Percentiles rank a stretch among this genome's conserved stretches.
Conservation (phyloP, 2,329 filamentous ascomycete species). For the Hirsutella thompsonii region DNA sequence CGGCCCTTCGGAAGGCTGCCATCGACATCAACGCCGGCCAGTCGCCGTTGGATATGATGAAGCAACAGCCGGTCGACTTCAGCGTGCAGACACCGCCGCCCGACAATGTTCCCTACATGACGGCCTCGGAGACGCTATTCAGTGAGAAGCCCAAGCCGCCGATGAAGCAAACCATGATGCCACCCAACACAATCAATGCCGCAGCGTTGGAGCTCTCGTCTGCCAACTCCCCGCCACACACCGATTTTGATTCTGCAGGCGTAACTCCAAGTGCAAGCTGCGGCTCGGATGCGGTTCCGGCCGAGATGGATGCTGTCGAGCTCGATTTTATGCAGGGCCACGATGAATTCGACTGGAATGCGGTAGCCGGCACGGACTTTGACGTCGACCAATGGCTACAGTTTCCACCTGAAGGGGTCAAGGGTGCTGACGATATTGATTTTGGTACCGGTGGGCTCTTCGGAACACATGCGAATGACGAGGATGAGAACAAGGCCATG, state of each 20-base stretch:
- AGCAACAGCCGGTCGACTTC: conserved; percentile 18
- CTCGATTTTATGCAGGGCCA: conserved; percentile 33
- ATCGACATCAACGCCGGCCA: conserved; percentile 47
- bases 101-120: conserved; percentile 32
- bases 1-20: conserved; percentile 75
- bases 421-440: no score
- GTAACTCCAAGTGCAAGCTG: conserved; percentile 33
- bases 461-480: not conserved
- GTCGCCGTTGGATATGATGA: conserved; percentile 21
- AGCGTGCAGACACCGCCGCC: conserved; percentile 39
- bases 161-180: conserved; percentile 20
- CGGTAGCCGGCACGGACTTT: conserved; percentile 36
- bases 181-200: conserved; percentile 24
- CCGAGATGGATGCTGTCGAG: conserved; percentile 24
- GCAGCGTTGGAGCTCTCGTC: conserved; percentile 20
- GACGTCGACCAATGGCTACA: conserved; percentile 48
- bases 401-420: conserved; percentile 37
- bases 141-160: conserved; percentile 16
- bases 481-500: conserved; percentile 14
- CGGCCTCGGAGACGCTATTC: conserved; percentile 25
- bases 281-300: conserved; percentile 25
- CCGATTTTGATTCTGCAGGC: conserved; percentile 26
- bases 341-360: conserved; percentile 41
- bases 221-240: conserved; percentile 29
- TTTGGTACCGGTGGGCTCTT: no score